Conservation (phyloP, 345 rosid species). For the Zanthoxylum bungeanum region DNA sequence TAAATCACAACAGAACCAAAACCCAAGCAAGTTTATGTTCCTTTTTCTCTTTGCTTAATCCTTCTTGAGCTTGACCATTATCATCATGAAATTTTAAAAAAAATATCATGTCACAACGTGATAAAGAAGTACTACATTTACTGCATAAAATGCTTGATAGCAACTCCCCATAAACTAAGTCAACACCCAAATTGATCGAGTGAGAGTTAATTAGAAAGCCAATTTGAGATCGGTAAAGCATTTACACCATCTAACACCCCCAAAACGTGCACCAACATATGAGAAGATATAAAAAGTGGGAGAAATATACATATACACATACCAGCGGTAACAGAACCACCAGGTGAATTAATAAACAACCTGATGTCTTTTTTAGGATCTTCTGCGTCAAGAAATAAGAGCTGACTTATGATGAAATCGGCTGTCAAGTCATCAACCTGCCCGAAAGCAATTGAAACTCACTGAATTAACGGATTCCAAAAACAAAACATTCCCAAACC, state of each 20-base stretch:
- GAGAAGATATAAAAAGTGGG: background rate
- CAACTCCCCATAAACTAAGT: background rate
- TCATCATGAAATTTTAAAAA: background rate
- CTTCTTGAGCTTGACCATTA: background rate
- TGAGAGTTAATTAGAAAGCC: background rate
- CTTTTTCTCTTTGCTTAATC: background rate
- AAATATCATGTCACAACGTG: too few species aligned
- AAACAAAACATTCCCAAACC: background rate
- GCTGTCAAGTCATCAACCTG: constrained; percentile 90
- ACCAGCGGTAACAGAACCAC: constrained; percentile 96
- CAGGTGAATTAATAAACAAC: constrained; percentile 84
- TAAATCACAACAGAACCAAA: background rate
- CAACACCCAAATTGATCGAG: background rate
- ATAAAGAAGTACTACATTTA: background rate
- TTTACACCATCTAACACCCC: background rate
- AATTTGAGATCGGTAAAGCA: background rate
- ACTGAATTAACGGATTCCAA: background rate
- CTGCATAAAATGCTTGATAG: background rate
- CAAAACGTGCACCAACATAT: background rate
- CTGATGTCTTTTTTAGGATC: constrained; percentile 76
- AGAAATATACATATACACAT: constrained; percentile 3
- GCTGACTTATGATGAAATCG: constrained; percentile 86
- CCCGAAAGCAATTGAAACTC: constrained; percentile 10
- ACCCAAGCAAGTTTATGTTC: background rate
- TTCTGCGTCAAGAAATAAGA: constrained; percentile 82